Evolutionary conservation across 2,329 filamentous ascomycete genomes (phyloP).

Genomic region (Coniochaeta hoffmannii): DNA sequence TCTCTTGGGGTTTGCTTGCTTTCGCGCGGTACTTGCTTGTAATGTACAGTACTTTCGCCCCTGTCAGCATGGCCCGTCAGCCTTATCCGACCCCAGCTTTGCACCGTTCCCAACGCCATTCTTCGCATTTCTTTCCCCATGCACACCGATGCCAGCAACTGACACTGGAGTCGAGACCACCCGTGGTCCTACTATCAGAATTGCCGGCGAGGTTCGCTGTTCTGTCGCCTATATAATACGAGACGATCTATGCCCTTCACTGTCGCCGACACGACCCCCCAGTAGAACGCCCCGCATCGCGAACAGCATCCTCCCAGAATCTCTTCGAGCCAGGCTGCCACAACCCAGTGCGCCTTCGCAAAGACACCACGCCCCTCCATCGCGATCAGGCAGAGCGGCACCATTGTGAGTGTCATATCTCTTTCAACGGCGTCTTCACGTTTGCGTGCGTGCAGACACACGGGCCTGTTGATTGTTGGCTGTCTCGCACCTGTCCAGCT

Average conservation of each 20-base stretch:
- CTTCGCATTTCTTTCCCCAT: background rate
- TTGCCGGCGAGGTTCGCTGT: background rate
- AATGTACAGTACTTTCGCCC: too few species aligned
- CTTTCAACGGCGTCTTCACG: background rate
- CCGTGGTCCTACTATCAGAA: background rate
- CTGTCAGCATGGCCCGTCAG: background rate
- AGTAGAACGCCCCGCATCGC: background rate
- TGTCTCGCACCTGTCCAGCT: conserved; percentile 27
- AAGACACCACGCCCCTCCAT: conserved; percentile 5
- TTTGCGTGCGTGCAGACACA: background rate
- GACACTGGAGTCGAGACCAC: background rate
- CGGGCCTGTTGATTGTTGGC: conserved; percentile 16
- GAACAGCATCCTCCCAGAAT: background rate
- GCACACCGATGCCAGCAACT: background rate
- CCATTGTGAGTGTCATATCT: conserved; percentile 21
- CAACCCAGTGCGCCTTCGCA: background rate
- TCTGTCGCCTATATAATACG: background rate
- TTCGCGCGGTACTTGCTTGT: too few species aligned
- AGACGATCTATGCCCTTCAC: background rate
- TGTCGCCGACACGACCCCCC: background rate
- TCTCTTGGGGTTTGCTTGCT: background rate
- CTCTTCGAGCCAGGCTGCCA: conserved; percentile 8
- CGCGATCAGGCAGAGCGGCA: conserved; percentile 22
- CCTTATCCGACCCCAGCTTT: background rate
- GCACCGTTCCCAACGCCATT: background rate